Conservation (phyloP, 371 early-diverging fungal genomes). For the Apophysomyces variabilis region DNA sequence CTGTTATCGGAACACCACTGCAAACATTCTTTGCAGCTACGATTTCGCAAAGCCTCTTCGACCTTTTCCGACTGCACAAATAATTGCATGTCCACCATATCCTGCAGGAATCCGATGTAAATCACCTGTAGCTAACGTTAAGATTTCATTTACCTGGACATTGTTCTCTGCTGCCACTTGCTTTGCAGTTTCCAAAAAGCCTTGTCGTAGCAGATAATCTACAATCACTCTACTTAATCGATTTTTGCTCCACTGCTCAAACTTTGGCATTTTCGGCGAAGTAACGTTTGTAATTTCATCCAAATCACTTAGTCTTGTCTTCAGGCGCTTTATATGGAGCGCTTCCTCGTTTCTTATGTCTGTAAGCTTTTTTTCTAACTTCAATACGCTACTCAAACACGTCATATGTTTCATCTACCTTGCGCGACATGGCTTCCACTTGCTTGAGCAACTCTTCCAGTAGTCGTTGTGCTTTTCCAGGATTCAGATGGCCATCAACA, state of each 20-base stretch:
- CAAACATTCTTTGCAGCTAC: slow-evolving; percentile 85
- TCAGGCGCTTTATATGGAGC: slow-evolving; percentile 65
- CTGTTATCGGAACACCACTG: slow-evolving; percentile 94
- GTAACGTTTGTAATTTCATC: slow-evolving; percentile 67
- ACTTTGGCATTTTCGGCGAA: slow-evolving; percentile 67
- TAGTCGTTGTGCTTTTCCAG: slow-evolving; percentile 53
- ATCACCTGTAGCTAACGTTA: neutral
- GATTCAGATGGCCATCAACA: slow-evolving; percentile 32
- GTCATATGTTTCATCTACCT: slow-evolving; percentile 47
- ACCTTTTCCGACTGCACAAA: slow-evolving; percentile 82
- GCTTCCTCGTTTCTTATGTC: slow-evolving; percentile 82
- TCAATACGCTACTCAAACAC: neutral
- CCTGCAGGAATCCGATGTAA: slow-evolving; percentile 45
- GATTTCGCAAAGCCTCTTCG: slow-evolving; percentile 73
- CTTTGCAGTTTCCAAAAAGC: slow-evolving; percentile 77
- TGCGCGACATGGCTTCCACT: slow-evolving; percentile 73
- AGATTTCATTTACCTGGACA: slow-evolving; percentile 62
- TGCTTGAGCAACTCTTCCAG: slow-evolving; percentile 70
- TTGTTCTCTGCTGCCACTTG: slow-evolving; percentile 62
- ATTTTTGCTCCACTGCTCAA: slow-evolving; percentile 79
- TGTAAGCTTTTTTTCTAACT: slow-evolving; percentile 55
- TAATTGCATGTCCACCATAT: slow-evolving; percentile 87
- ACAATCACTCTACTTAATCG: slow-evolving; percentile 87
- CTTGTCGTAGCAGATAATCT: slow-evolving; percentile 92
- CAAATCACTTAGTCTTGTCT: slow-evolving; percentile 78